phyloP scores from a whole-genome alignment of 2,329 filamentous ascomycete species.

The Hirsutella minnesotensis region DNA sequence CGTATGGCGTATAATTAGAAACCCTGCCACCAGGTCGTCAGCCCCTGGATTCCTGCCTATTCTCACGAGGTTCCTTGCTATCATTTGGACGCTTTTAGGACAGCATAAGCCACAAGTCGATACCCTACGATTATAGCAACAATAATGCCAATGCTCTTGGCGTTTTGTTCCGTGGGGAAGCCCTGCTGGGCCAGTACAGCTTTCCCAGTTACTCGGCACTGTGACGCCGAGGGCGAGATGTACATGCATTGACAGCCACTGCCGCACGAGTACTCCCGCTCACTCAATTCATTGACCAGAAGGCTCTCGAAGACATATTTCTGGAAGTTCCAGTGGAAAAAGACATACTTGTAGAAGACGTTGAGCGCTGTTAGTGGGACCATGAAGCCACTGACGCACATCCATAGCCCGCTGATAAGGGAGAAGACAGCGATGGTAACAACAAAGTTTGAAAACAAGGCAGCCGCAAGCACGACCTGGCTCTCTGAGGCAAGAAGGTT shows the following conservation, averaged over 20 bases:
- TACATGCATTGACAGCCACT: conserved; percentile 59
- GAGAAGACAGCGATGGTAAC: conserved; percentile 68
- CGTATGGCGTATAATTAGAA: too few species aligned
- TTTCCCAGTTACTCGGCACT: conserved; percentile 60
- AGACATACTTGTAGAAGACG: conserved; percentile 76
- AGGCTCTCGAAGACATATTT: conserved; percentile 80
- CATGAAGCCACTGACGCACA: conserved; percentile 75
- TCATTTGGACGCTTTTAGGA: too few species aligned
- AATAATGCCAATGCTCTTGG: too few species aligned
- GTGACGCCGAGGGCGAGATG: conserved; percentile 33
- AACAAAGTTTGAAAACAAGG: conserved; percentile 68
- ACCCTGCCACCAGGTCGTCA: too few species aligned
- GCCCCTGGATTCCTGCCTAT: too few species aligned
- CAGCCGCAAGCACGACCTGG: conserved; percentile 65
- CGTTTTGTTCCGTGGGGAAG: too few species aligned
- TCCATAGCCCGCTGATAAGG: conserved; percentile 83
- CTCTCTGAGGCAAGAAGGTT: conserved; percentile 74
- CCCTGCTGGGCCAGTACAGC: conserved; percentile 60
- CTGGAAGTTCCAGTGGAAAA: conserved; percentile 84
- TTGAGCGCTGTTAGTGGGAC: conserved; percentile 63
- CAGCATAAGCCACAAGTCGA: too few species aligned
- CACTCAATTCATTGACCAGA: conserved; percentile 79
- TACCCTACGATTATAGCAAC: too few species aligned
- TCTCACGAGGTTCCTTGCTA: too few species aligned
- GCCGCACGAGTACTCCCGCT: conserved; percentile 42